phyloP scores from a whole-genome alignment of 169 alveolate genomes.

The Cyclospora cayetanensis region DNA sequence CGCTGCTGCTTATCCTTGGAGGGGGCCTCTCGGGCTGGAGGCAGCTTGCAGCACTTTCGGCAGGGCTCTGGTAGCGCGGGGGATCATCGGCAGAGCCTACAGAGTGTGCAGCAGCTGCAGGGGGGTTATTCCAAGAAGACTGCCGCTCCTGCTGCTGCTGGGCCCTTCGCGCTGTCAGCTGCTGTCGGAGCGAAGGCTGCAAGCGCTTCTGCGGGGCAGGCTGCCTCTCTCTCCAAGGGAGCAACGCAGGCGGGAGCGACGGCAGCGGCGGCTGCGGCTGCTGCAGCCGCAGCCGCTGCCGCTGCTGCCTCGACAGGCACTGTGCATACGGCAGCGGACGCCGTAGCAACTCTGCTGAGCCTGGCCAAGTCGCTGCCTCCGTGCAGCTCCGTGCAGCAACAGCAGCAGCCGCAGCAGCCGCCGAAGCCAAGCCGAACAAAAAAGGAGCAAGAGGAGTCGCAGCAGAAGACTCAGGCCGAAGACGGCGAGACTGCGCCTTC shows the following conservation, averaged over 20 bases:
- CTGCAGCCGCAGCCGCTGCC: conserved; percentile 23
- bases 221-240: not conserved
- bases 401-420: conserved; percentile 22
- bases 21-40: not conserved
- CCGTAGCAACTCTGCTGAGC: conserved; percentile 12
- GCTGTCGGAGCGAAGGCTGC: conserved; percentile 5
- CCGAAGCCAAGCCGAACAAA: no score
- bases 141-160: not conserved
- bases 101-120: not conserved
- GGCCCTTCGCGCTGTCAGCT: not conserved
- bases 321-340: conserved; percentile 29
- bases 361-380: conserved; percentile 25
- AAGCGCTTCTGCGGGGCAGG: not conserved
- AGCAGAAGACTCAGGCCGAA: not conserved
- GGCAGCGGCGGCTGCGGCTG: conserved; percentile 22
- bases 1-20: conserved; percentile 5
- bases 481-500: not conserved
- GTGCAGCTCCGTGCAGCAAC: conserved; percentile 1
- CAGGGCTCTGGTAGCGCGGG: not conserved
- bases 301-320: conserved; percentile 5
- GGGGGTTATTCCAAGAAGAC: not conserved
- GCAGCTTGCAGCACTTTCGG: not conserved
- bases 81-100: conserved; percentile 2
- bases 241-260: not conserved
- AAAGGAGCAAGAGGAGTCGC: conserved; percentile 17